Evolutionary conservation across 495 filamentous ascomycete genomes (phyloP).

Genomic region (Talaromyces borbonicus): DNA sequence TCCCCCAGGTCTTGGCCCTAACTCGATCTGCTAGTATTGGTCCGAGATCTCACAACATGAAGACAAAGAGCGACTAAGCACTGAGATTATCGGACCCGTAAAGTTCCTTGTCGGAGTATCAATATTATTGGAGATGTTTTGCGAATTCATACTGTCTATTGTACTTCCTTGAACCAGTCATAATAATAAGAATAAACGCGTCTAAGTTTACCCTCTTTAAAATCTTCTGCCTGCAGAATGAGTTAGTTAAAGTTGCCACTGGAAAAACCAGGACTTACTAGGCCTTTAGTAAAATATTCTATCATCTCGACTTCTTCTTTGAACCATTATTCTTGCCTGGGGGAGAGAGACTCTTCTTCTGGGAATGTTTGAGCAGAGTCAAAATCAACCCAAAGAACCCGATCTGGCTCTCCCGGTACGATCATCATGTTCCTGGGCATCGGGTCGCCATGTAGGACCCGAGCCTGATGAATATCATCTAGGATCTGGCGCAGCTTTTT

Average conservation of each 20-base stretch:
- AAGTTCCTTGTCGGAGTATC: too few relatives aligned
- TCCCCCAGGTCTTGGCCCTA: too few relatives aligned
- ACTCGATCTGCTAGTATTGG: too few relatives aligned
- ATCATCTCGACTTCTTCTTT: background rate
- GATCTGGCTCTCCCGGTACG: background rate
- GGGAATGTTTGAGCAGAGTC: constrained; percentile 15
- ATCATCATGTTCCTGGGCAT: constrained; percentile 17
- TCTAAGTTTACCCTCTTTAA: background rate
- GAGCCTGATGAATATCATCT: constrained; percentile 11
- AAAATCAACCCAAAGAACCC: constrained; percentile 18
- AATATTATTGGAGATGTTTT: too few relatives aligned
- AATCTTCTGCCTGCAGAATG: background rate
- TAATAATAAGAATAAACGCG: background rate
- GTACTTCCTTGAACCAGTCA: too few relatives aligned
- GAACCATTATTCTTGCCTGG: background rate
- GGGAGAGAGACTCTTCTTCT: constrained; percentile 7
- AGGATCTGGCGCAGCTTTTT: constrained; percentile 11
- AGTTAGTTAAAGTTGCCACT: background rate
- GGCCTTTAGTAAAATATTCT: background rate
- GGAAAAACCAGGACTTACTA: background rate
- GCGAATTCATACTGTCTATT: too few relatives aligned
- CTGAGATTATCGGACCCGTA: too few relatives aligned
- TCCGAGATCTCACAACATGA: too few relatives aligned
- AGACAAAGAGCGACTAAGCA: too few relatives aligned
- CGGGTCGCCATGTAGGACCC: constrained; percentile 13